These are phyloP conservation scores for Leccinum obscurum DNA, from an alignment of 768 basidiomycete species.

Conservation along the genomic window DNA sequence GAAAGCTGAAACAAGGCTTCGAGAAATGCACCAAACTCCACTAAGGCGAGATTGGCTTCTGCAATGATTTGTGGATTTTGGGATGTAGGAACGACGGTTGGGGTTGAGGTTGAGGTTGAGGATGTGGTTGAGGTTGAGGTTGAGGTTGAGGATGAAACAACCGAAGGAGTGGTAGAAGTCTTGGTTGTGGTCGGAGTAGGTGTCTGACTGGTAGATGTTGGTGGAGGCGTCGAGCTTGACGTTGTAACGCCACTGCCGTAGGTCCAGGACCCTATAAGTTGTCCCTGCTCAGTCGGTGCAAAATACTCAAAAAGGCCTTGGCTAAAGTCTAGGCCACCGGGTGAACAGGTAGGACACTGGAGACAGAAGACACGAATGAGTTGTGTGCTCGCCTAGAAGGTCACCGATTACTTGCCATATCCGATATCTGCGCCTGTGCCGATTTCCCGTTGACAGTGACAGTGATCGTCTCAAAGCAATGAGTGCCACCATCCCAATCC, in stretches of 20 bases:
- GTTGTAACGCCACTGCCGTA: constrained; percentile 29
- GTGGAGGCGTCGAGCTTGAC: constrained; percentile 22
- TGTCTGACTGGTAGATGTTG: constrained; percentile 22
- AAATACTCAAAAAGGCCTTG: constrained; percentile 46
- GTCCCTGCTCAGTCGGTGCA: constrained; percentile 34
- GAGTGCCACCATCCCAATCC: constrained; percentile 41
- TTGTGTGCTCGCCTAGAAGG: background rate
- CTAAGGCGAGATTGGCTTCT: constrained; percentile 27
- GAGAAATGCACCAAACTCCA: constrained; percentile 26
- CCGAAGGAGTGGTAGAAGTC: constrained; percentile 12
- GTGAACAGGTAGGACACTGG: constrained; percentile 42
- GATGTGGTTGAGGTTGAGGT: background rate
- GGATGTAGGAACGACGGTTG: constrained; percentile 18
- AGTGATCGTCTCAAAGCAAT: constrained; percentile 47
- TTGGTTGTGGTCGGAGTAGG: constrained; percentile 19
- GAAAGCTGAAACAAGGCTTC: constrained; percentile 11
- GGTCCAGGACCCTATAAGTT: constrained; percentile 42
- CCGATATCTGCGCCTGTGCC: constrained; percentile 43
- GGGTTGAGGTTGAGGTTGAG: constrained; percentile 5
- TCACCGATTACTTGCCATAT: constrained; percentile 35
- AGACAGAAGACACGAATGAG: background rate
- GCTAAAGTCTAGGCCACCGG: constrained; percentile 48
- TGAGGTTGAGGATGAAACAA: background rate
- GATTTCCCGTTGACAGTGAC: constrained; percentile 41
- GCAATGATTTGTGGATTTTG: constrained; percentile 22